Conservation (phyloP, 2,329 filamentous ascomycete genomes). For the Simplicillium aogashimaense region DNA sequence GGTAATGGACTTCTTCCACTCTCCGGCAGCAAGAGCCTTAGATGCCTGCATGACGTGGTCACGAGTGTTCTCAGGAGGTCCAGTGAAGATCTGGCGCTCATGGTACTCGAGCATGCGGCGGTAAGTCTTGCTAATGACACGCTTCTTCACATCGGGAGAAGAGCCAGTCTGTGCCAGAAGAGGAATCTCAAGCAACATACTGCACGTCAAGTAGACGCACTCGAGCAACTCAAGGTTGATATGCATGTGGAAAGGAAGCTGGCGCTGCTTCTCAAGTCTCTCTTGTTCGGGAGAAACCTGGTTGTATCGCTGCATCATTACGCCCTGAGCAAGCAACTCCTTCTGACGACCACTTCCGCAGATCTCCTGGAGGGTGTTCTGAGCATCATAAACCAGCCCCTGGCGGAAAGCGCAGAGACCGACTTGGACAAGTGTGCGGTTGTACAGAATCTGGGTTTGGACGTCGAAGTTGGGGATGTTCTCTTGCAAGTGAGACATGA, state of each 20-base stretch:
- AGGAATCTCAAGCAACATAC: conserved; percentile 97
- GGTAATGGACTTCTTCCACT: conserved; percentile 94
- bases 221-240: conserved; percentile 98
- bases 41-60: conserved; percentile 99
- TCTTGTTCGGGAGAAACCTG: conserved; percentile 97
- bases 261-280: conserved; percentile 90
- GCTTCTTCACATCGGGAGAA: conserved; percentile 92
- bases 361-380: conserved; percentile 95
- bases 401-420: conserved; percentile 97
- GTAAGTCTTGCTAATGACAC: conserved; percentile 98
- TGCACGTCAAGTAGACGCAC: conserved; percentile 97
- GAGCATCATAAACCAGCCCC: conserved; percentile 92
- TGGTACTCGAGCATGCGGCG: conserved; percentile 98
- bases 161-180: conserved; percentile 94
- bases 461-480: conserved; percentile 95
- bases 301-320: conserved; percentile 95
- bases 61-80: conserved; percentile 94
- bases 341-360: conserved; percentile 96
- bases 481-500: conserved; percentile 98
- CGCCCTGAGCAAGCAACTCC: conserved; percentile 92
- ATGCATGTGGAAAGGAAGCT: conserved; percentile 99
- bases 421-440: conserved; percentile 93
- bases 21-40: conserved; percentile 89
- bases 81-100: conserved; percentile 97
- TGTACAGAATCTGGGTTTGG: conserved; percentile 96